These are phyloP conservation scores for Scutellaria baicalensis DNA, from an alignment of 257 asterid genomes.

Conservation along the genomic window DNA sequence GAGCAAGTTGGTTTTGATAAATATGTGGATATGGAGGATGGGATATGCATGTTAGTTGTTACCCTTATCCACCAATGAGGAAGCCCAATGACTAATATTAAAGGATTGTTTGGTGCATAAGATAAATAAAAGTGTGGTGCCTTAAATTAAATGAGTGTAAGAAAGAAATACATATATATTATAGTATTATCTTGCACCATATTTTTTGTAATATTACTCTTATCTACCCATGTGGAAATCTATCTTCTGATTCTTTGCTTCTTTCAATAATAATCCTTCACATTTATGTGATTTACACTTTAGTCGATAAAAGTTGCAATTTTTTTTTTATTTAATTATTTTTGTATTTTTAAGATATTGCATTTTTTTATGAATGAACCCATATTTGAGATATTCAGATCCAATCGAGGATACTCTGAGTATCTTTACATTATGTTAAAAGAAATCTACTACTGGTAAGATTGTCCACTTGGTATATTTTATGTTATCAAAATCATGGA, in stretches of 20 bases:
- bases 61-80: constrained; percentile 12
- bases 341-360: no score
- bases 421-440: no score
- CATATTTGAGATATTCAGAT: no score
- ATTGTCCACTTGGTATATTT: no score
- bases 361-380: no score
- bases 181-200: background rate
- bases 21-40: background rate
- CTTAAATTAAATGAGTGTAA: background rate
- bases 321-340: no score
- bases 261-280: background rate
- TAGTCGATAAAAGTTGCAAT: no score
- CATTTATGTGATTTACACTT: background rate
- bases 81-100: background rate
- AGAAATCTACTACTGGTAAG: no score
- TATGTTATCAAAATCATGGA: no score
- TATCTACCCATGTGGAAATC: background rate
- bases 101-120: background rate
- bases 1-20: background rate
- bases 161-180: background rate
- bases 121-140: constrained; percentile 7
- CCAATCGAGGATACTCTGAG: no score
- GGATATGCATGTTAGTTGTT: constrained; percentile 4
- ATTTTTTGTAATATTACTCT: background rate
- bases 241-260: background rate